Evolutionary conservation across 2,329 filamentous ascomycete genomes (phyloP).

Genomic region (Penicillium polonicum): DNA sequence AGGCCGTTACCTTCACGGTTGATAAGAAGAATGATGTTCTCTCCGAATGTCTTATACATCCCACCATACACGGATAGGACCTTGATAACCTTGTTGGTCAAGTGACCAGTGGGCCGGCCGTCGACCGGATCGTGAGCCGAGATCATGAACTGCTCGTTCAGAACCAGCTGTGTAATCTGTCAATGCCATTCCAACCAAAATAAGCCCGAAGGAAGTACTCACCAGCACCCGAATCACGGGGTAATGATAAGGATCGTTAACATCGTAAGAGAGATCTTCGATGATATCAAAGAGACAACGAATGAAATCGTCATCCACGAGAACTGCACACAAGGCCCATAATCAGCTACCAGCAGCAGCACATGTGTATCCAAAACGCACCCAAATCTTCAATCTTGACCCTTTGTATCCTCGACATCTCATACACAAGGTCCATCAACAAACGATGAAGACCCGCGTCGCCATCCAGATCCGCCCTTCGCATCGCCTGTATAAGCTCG

Average conservation of each 20-base stretch:
- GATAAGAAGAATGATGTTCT: conserved; percentile 91
- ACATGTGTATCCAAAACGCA: conserved; percentile 47
- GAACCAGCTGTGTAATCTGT: conserved; percentile 64
- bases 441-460: conserved; percentile 69
- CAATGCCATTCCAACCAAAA: not conserved
- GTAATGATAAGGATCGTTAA: conserved; percentile 91
- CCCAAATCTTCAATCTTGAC: conserved; percentile 73
- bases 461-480: conserved; percentile 49
- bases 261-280: conserved; percentile 82
- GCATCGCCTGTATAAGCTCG: conserved; percentile 70
- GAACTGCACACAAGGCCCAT: conserved; percentile 39
- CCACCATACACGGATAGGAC: conserved; percentile 77
- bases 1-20: conserved; percentile 71
- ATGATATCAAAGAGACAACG: conserved; percentile 81
- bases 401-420: conserved; percentile 91
- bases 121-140: conserved; percentile 56
- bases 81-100: conserved; percentile 94
- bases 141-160: conserved; percentile 99
- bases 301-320: conserved; percentile 74
- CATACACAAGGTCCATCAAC: conserved; percentile 85
- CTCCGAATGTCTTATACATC: conserved; percentile 88
- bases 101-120: conserved; percentile 46
- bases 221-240: conserved; percentile 90
- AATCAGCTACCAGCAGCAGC: conserved; percentile 7
- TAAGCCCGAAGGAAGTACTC: conserved; percentile 36